phyloP scores from a whole-genome alignment of 2,329 filamentous ascomycete genomes.

The Pezizomycotina sp. region DNA sequence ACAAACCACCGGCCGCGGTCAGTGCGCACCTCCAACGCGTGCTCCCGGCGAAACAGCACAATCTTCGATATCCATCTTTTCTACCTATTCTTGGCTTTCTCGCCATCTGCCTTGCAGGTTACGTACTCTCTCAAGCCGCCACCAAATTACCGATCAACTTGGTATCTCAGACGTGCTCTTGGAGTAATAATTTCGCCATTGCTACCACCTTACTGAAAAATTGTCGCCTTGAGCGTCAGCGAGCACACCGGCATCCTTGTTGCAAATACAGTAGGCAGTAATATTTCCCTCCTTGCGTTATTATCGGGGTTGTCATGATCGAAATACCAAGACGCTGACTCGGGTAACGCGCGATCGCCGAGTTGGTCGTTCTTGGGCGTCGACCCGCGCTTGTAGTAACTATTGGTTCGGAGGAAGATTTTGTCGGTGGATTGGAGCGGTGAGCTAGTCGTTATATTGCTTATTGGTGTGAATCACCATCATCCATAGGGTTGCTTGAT shows the following conservation, averaged over 20 bases:
- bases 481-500: too few species aligned
- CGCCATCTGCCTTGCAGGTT: slow-evolving; percentile 34
- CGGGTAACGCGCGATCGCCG: not conserved
- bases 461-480: too few species aligned
- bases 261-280: slow-evolving; percentile 39
- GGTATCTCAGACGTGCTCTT: slow-evolving; percentile 34
- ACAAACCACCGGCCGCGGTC: slow-evolving; percentile 15
- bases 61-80: slow-evolving; percentile 29
- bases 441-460: too few species aligned
- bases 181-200: slow-evolving; percentile 36
- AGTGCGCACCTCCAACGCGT: slow-evolving; percentile 8
- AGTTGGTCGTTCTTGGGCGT: too few species aligned
- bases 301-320: slow-evolving; percentile 22
- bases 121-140: slow-evolving; percentile 35
- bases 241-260: slow-evolving; percentile 37
- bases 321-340: not conserved
- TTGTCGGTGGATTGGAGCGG: too few species aligned
- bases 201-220: slow-evolving; percentile 41
- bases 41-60: slow-evolving; percentile 21
- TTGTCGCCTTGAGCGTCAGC: slow-evolving; percentile 37
- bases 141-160: slow-evolving; percentile 31
- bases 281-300: slow-evolving; percentile 39
- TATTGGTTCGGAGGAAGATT: too few species aligned
- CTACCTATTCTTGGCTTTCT: slow-evolving; percentile 34
- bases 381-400: too few species aligned